Evolutionary conservation across 192 early-diverging fungal species (phyloP), one percentile per base, ranked within the genome.

Genomic region (Pilobolus umbonatus): DNA sequence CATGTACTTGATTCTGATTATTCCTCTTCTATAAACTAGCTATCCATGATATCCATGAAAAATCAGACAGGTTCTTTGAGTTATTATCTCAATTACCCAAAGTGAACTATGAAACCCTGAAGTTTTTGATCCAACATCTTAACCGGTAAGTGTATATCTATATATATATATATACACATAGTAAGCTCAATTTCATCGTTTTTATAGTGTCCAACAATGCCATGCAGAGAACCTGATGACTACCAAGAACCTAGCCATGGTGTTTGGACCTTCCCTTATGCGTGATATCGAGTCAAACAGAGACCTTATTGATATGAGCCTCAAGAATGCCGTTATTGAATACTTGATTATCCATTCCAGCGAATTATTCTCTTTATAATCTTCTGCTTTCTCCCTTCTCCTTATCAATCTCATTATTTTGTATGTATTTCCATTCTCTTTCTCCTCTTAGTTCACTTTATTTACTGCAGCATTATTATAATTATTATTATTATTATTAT

Each of bases 201-300:
- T 35, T 21, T 36, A 11, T 59, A 64, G 79, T 11, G 85, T 98
- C 15, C 75, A 80, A 3, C 53, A 79, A 38, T 57, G 76, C 17
- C 75, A 79, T 34, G 57, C 65, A 29, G 71, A 80, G 29, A 98
- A 98, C 69, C 80, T 90, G 50, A 98, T 98, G 96, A 85, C 81
- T 1, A 72, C 90, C 36, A 91, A 93, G 64, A 98, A 97, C 55
- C 65, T 98, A 55, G 82, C 91, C 8, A 89, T 96, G 29, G 91
- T 98, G 34, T 96, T 98, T 86, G 94, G 88, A 4, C 92, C 91
- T 11, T 94, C 89, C 4, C 63, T 98, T 19, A 69, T 91, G 76
- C 80, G 81, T 21, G 80, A 80, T 65, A 74, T 66, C 25, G 75
- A 87, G 48, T 57, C 81, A 22, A 72, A 72, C 15, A 64, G 67